Base-by-base conservation (phyloP, 108 stramenopile genomes). In the Skeletonema potamos region DNA sequence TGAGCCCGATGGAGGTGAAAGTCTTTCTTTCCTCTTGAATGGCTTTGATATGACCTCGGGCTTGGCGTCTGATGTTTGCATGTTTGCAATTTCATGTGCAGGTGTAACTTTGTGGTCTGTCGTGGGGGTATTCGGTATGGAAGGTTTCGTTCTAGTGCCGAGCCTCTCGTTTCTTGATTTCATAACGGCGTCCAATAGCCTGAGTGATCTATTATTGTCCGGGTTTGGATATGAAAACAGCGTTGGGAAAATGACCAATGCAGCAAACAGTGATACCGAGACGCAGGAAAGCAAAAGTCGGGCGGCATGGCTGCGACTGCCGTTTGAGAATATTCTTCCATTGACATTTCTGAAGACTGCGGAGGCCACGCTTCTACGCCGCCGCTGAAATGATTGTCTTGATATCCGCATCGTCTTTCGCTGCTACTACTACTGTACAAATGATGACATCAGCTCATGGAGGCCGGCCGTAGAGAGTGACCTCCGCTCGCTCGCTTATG, bases 401-500 rank as follows among this genome's bases (percentile, higher is more conserved):
- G 72, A 64, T 73, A 64, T 64, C 43, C 57, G 64, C 63, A 73
- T 73, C 28, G 22, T 24, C 48, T 22, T 51, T 51, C 18, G 6
- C 15, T 3, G n/a, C 39, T n/a, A 15, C 39, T n/a, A n/a, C n/a
- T n/a, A n/a, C n/a, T n/a, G n/a, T n/a, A n/a, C n/a, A n/a, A n/a
- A n/a, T n/a, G n/a, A n/a, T n/a, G n/a, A n/a, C n/a, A n/a, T n/a
- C n/a, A n/a, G n/a, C n/a, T n/a, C n/a, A n/a, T n/a, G n/a, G n/a
- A n/a, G n/a, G n/a, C n/a, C n/a, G n/a, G n/a, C n/a, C n/a, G n/a
- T n/a, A n/a, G n/a, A n/a, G n/a, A n/a, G n/a, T n/a, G n/a, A n/a
- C n/a, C n/a, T n/a, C n/a, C n/a, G n/a, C n/a, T n/a, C n/a, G n/a
- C n/a, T n/a, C n/a, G n/a, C n/a, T n/a, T n/a, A n/a, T n/a, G n/a